Base-by-base conservation (phyloP, 495 filamentous ascomycete species). In the Xylaria cubensis region DNA sequence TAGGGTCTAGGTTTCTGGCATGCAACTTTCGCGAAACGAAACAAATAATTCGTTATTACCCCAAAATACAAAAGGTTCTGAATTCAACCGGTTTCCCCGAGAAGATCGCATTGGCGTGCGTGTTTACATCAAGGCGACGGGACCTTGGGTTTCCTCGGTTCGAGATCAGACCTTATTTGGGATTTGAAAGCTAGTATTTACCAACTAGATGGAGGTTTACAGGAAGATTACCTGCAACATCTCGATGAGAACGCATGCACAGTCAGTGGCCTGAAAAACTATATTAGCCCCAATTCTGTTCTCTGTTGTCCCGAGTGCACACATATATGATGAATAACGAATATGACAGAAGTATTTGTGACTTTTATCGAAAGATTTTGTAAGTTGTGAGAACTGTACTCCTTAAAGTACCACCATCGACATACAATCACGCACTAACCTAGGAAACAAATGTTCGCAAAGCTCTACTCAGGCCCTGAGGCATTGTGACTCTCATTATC, bases 1-100 rank as follows among this genome's bases (percentile, higher is more conserved):
- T 79, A 72, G 77, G 77, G 77, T 79, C 77, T 75, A 79, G 77
- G 77, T 79, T 79, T 79, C 75, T 74, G 76, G 77, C 77, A 79
- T 78, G 77, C 77, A 75, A 79, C 73, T 77, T 78, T 69, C 73
- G 74, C 77, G 77, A 79, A 77, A 73, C 66, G 70, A 71, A 79
- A 73, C 59, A 78, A 64, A 66, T 72, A 71, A 71, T 77, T 79
- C 76, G 77, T 78, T 76, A 70, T 78, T 76, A 74, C 70, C 74
- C 76, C 75, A 72, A 74, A 78, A 79, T 77, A 75, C 71, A 72
- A 77, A 74, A 65, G 73, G 71, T 72, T 72, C 75, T 77, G 69
- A 76, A 72, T 71, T 66, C 51, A 64, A 12, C 21, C 62, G n/a
- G 63, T 39, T 67, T 55, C 21, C 50, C 46, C 41, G 39, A 21